Conservation (phyloP, 768 basidiomycete species). For the Leccinum ochraceum region DNA sequence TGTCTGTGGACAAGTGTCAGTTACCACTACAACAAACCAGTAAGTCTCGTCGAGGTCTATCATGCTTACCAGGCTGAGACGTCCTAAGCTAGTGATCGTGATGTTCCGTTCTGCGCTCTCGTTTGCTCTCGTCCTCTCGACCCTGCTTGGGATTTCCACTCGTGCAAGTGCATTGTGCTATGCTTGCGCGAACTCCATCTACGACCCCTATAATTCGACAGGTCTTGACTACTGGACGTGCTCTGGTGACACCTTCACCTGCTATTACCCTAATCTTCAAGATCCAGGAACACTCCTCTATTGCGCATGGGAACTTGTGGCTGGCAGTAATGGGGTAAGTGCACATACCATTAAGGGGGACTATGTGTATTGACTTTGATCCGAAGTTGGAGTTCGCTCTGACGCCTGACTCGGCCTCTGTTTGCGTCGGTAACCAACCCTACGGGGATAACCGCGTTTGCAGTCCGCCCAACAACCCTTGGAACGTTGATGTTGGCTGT, state of each 20-base stretch:
- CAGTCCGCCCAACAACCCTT: slow-evolving; percentile 6
- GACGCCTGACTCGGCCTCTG: slow-evolving; percentile 3
- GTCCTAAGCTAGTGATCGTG: background rate
- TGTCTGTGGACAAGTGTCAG: background rate
- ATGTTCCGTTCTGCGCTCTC: slow-evolving; percentile 2
- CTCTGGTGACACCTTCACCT: slow-evolving; percentile 7
- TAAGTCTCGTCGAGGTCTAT: background rate
- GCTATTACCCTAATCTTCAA: slow-evolving; percentile 9
- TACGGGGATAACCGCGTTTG: slow-evolving; percentile 7
- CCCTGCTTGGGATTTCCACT: slow-evolving; percentile 5
- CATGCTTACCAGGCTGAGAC: background rate
- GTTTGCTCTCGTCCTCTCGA: background rate
- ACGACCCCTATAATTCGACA: slow-evolving; percentile 1
- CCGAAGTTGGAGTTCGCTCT: background rate
- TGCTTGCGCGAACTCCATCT: slow-evolving; percentile 7
- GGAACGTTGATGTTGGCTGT: background rate
- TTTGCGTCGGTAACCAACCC: background rate
- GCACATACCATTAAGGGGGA: background rate
- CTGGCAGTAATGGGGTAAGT: background rate
- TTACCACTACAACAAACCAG: background rate
- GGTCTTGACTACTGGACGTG: slow-evolving; percentile 14
- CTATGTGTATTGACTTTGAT: background rate
- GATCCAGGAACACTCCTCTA: slow-evolving; percentile 10
- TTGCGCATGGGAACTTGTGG: slow-evolving; percentile 1
- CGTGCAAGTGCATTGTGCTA: background rate